phyloP scores from a whole-genome alignment of 1,284 basidiomycete species.

The Apiotrichum veenhuisii region DNA sequence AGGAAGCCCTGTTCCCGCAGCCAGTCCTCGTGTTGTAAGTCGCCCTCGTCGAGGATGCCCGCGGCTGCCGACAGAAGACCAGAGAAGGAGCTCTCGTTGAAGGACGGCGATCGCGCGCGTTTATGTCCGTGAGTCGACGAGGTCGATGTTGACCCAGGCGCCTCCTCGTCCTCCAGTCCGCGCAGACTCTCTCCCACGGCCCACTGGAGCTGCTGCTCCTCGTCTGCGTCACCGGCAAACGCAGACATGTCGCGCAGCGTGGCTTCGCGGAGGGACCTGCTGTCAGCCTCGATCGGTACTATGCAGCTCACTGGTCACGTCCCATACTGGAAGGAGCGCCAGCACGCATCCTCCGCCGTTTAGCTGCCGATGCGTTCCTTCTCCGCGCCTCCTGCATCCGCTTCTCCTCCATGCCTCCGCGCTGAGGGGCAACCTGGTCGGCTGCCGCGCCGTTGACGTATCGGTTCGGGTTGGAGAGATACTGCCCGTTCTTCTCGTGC shows the following conservation, averaged over 20 bases:
- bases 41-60: constrained; percentile 42
- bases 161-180: neutral
- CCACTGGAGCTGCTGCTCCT: constrained; percentile 37
- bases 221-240: constrained; percentile 29
- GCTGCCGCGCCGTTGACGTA: constrained; percentile 26
- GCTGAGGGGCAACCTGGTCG: constrained; percentile 31
- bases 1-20: constrained; percentile 28
- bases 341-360: constrained; percentile 44
- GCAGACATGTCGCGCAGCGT: constrained; percentile 38
- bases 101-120: constrained; percentile 7
- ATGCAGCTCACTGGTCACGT: neutral
- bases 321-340: constrained; percentile 21
- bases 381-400: constrained; percentile 21
- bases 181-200: constrained; percentile 25
- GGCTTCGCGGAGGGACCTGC: constrained; percentile 29
- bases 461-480: constrained; percentile 29
- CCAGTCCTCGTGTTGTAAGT: constrained; percentile 27
- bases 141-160: neutral
- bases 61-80: constrained; percentile 23
- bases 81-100: constrained; percentile 8
- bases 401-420: constrained; percentile 36
- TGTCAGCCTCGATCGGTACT: constrained; percentile 1
- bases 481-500: constrained; percentile 42
- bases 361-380: constrained; percentile 56
- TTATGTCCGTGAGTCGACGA: neutral